Evolutionary conservation across 1,284 basidiomycete species (phyloP).

Genomic region (Ceratobasidium sp.): DNA sequence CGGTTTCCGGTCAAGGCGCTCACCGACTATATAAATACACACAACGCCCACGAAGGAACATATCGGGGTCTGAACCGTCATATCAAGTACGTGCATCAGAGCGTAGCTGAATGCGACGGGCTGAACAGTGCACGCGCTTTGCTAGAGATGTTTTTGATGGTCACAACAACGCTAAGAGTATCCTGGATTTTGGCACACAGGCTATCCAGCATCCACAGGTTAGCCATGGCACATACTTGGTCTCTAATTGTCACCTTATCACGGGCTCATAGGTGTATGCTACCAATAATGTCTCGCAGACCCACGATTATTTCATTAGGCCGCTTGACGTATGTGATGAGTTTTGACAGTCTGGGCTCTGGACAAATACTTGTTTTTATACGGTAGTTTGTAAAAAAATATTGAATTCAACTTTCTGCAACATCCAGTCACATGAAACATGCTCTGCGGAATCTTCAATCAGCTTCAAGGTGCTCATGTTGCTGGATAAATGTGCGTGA

Average conservation of each 20-base stretch:
- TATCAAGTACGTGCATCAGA: neutral
- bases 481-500: no score
- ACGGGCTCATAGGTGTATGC: no score
- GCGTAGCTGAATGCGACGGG: no score
- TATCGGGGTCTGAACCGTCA: conserved; percentile 1
- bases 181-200: neutral
- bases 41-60: neutral
- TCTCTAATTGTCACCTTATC: no score
- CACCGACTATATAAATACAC: neutral
- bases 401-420: neutral
- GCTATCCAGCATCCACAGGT: no score
- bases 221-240: no score
- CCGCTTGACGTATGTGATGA: neutral
- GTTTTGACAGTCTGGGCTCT: neutral
- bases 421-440: neutral
- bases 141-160: no score
- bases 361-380: neutral
- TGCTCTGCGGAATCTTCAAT: neutral
- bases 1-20: neutral
- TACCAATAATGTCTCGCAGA: no score
- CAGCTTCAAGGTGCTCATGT: no score
- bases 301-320: neutral
- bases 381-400: neutral
- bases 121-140: neutral
- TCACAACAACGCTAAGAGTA: neutral